Percentiles rank a stretch among this genome's conserved stretches.
Evolutionary conservation across 257 asterid genomes (phyloP).

Genomic region (Craterostigma plantagineum): DNA sequence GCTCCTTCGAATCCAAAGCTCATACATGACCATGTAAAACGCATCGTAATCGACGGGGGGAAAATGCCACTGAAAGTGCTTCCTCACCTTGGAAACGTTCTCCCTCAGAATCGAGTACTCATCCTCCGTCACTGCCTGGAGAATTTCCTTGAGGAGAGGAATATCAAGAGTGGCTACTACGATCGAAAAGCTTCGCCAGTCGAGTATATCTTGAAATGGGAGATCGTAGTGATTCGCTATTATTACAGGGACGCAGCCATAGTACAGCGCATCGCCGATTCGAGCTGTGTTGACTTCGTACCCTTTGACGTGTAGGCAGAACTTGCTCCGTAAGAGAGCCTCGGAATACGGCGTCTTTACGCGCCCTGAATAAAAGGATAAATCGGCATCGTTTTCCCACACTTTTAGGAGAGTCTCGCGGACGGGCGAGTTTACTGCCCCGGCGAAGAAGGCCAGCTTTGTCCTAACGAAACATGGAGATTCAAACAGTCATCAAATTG

Average conservation of each 20-base stretch:
- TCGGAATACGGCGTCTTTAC: constrained; percentile 41
- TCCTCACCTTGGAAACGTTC: constrained; percentile 45
- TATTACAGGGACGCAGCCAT: constrained; percentile 79
- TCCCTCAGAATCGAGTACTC: constrained; percentile 27
- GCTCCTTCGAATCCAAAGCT: constrained; percentile 66
- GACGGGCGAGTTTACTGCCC: constrained; percentile 68
- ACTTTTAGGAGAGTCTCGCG: constrained; percentile 64
- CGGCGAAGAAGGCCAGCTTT: constrained; percentile 63
- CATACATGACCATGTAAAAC: constrained; percentile 70
- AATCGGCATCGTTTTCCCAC: constrained; percentile 56
- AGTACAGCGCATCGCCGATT: constrained; percentile 55
- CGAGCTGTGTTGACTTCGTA: constrained; percentile 93
- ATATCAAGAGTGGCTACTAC: constrained; percentile 62
- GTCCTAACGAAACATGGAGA: constrained; percentile 22
- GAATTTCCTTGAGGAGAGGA: constrained; percentile 55
- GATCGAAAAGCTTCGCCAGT: constrained; percentile 63
- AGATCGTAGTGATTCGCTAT: constrained; percentile 85
- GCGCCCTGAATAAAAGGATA: constrained; percentile 40
- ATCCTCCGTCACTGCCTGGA: constrained; percentile 18
- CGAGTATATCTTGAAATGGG: constrained; percentile 59
- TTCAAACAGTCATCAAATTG: background rate
- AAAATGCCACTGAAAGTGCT: constrained; percentile 73
- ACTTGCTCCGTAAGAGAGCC: constrained; percentile 51
- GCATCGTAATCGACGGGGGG: constrained; percentile 62
- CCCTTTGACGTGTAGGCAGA: constrained; percentile 89